Evolutionary conservation across 2,329 filamentous ascomycete genomes (phyloP).

Genomic region (Cordyceps javanica): DNA sequence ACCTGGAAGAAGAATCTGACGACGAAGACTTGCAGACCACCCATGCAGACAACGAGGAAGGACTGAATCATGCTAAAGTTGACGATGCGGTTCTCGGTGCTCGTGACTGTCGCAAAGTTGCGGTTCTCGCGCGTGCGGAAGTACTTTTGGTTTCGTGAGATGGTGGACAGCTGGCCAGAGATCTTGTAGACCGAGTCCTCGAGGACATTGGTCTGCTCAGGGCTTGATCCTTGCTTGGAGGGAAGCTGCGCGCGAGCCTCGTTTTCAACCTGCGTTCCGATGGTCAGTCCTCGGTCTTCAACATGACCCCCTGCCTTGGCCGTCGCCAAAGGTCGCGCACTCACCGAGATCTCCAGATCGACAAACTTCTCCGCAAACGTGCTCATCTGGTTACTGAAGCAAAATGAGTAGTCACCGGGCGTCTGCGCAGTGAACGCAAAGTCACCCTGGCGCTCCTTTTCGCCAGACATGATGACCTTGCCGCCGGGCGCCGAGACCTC

Average conservation of each 20-base stretch:
- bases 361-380: conserved; percentile 97
- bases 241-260: conserved; percentile 77
- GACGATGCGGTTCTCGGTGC: conserved; percentile 91
- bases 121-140: conserved; percentile 98
- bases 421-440: conserved; percentile 95
- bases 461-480: conserved; percentile 75
- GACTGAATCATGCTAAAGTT: conserved; percentile 96
- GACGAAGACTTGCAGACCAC: conserved; percentile 90
- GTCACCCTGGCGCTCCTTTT: conserved; percentile 91
- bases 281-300: conserved; percentile 13
- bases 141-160: conserved; percentile 97
- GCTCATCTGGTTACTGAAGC: conserved; percentile 98
- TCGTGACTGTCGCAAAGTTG: conserved; percentile 96
- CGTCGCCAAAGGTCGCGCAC: conserved; percentile 24
- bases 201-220: conserved; percentile 81
- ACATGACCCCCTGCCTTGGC: not conserved
- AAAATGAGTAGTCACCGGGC: conserved; percentile 87
- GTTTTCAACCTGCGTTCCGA: conserved; percentile 68
- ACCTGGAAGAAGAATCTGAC: conserved; percentile 98
- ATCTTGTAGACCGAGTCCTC: conserved; percentile 96
- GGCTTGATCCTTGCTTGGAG: conserved; percentile 78
- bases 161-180: conserved; percentile 85
- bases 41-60: conserved; percentile 89
- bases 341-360: conserved; percentile 92
- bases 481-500: conserved; percentile 74